phyloP scores from a whole-genome alignment of 352 stramenopile species.

The Phytopythium cucurbitacearum region DNA sequence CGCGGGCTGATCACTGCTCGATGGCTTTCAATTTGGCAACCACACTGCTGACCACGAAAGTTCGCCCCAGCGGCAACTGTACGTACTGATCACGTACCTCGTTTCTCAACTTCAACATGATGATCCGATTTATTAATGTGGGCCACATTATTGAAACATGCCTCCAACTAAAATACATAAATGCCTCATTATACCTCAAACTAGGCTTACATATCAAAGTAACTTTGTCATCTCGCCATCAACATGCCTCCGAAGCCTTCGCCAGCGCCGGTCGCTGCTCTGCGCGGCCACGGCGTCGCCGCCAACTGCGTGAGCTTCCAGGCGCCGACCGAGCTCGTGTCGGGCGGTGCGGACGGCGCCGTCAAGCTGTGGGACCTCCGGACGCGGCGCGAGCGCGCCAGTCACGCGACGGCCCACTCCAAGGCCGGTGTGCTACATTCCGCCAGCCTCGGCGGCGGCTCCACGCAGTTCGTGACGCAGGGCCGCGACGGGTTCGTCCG shows the following conservation, averaged over 20 bases:
- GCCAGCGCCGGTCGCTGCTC: slow-evolving; percentile 48
- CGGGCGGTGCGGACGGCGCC: slow-evolving; percentile 51
- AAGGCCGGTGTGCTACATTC: slow-evolving; percentile 73
- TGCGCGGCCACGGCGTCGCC: slow-evolving; percentile 58
- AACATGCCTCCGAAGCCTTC: background rate
- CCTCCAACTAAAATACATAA: too few species aligned
- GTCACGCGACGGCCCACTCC: slow-evolving; percentile 41
- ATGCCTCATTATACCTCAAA: too few species aligned
- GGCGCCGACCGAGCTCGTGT: slow-evolving; percentile 27
- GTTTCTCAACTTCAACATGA: too few species aligned
- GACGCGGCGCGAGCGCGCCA: slow-evolving; percentile 42
- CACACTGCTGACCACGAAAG: too few species aligned
- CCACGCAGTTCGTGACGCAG: slow-evolving; percentile 49
- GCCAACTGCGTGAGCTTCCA: slow-evolving; percentile 67
- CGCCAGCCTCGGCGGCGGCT: slow-evolving; percentile 4
- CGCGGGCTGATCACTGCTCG: too few species aligned
- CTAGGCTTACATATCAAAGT: background rate
- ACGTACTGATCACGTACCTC: too few species aligned
- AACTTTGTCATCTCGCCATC: background rate
- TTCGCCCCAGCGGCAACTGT: too few species aligned
- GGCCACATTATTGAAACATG: too few species aligned
- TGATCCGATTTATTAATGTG: too few species aligned
- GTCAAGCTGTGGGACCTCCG: slow-evolving; percentile 76
- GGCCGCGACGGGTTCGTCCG: slow-evolving; percentile 69
- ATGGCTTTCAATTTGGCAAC: too few species aligned